Base-by-base conservation (phyloP, 1,284 basidiomycete species). In the Hypsizygus ulmarius region DNA sequence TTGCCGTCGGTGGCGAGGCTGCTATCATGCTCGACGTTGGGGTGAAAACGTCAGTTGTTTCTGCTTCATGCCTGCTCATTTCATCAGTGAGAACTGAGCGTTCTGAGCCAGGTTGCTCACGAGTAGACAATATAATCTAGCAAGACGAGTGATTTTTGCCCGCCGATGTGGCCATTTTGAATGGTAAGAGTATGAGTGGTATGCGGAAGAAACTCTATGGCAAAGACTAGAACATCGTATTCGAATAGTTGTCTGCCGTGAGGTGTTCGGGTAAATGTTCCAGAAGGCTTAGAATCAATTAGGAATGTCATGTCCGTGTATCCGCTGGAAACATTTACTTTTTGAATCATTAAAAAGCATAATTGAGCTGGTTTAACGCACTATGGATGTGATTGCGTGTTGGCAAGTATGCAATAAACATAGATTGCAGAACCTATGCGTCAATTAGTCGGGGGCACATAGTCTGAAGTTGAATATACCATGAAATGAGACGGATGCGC, bases 71-170 rank as follows among this genome's bases (percentile, higher is more conserved):
- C 28, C 58, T 59, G 40, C 30, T 9, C 12, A 8, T 27, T 1
- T 25, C 28, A 18, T 16, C 25, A n/a, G 29, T 14, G 11, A 36
- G 1, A 7, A 21, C 27, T 8, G 21, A 0, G 1, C 21, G 25
- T 7, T n/a, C 7, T 8, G 25, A 37, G 21, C 15, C 16, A 32
- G 3, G 16, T 9, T 27, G 32, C 59, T 47, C 33, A 67, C 66
- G 64, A 54, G 51, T 68, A 70, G 15, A 61, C 51, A 33, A 71
- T 64, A 45, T 62, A 67, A 54, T 71, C 69, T 25, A 71, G 55
- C 12, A 69, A 47, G 18, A 68, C 51, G 5, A 64, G 48, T 12
- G 67, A 64, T 28, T 44, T 43, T 27, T 18, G 6, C 8, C 61
- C 60, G 27, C 52, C 52, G 18, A 49, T 34, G 29, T 55, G 57